phyloP scores from a whole-genome alignment of 164 flowering plant species.

The Santalum album region DNA sequence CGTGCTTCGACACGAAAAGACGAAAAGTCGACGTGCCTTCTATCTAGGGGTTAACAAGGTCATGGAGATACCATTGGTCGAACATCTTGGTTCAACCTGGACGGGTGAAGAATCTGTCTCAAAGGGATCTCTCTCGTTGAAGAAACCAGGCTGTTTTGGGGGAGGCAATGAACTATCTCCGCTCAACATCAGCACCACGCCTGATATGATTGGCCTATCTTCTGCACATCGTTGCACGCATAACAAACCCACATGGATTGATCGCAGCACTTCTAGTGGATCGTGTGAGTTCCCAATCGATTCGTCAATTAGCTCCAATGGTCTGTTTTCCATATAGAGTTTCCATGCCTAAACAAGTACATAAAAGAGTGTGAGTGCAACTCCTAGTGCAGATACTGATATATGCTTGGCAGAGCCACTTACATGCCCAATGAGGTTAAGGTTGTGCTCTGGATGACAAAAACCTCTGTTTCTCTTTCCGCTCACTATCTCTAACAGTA shows the following conservation, averaged over 20 bases:
- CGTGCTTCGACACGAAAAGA: too few relatives aligned
- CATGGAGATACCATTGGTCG: not conserved
- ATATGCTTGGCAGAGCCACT: not conserved
- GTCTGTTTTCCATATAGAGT: not conserved
- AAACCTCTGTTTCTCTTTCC: not conserved
- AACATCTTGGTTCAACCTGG: not conserved
- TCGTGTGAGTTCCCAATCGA: not conserved
- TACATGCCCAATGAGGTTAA: not conserved
- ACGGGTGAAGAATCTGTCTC: not conserved
- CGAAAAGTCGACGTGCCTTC: too few relatives aligned
- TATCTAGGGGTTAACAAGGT: not conserved
- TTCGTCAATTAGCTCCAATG: not conserved
- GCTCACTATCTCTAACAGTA: not conserved
- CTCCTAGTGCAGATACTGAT: not conserved
- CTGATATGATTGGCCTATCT: not conserved
- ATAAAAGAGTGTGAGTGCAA: not conserved
- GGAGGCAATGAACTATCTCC: not conserved
- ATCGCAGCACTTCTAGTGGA: not conserved
- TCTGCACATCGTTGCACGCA: not conserved
- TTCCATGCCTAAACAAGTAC: not conserved
- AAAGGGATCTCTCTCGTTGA: not conserved
- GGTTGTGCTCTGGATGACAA: not conserved
- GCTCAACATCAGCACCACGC: not conserved
- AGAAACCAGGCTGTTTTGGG: constrained; percentile 2
- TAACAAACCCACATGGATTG: not conserved